Evolutionary conservation across 805 yeast genomes (phyloP), one percentile per base, ranked within the genome.

Genomic region (Metschnikowia bowlesiae): DNA sequence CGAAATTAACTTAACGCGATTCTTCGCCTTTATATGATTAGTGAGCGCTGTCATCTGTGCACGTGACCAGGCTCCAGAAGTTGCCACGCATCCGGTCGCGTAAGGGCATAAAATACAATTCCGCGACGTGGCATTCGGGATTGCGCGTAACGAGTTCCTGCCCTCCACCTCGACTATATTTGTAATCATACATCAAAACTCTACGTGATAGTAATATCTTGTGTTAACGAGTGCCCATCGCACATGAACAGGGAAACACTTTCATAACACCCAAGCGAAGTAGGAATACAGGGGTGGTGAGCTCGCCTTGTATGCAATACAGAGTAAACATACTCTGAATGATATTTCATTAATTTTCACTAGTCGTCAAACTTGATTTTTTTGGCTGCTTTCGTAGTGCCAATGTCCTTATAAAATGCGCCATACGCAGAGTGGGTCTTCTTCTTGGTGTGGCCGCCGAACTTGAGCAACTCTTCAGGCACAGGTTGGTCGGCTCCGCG

Each of bases 381-480:
- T 72, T 89, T 94, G 51, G 91, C 91, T 63, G 84, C 82, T 66
- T 85, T 83, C 55, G 82, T 74, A 78, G 88, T 79, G 62, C 90
- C 98, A 44, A 92, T 94, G 64, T 91, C 89, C 66, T 92, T 94
- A 77, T 75, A 94, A 76, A 94, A 94, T 0, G 98, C 97, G 57
- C 99, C 99, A 62, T 94, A 94, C n/a, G 92, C 97, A 56, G 92
- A 83, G 65, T 94, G 99, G 57, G 89, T 91, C 76, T 94, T 94
- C 85, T 91, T 92, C 73, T 94, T 94, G 9, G 98, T 94, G 71
- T 94, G 98, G 6, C 97, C 90, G 44, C 99, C 99, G 61, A 92
- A 94, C 69, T 91, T 92, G 66, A 89, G 78, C 64, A 94, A 76
- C 50, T 90, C 98, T 47, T 88, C 97, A 8, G 99, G 99, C 52